phyloP scores from a whole-genome alignment of 495 filamentous ascomycete genomes.

The Polyplosphaeria fusca region DNA sequence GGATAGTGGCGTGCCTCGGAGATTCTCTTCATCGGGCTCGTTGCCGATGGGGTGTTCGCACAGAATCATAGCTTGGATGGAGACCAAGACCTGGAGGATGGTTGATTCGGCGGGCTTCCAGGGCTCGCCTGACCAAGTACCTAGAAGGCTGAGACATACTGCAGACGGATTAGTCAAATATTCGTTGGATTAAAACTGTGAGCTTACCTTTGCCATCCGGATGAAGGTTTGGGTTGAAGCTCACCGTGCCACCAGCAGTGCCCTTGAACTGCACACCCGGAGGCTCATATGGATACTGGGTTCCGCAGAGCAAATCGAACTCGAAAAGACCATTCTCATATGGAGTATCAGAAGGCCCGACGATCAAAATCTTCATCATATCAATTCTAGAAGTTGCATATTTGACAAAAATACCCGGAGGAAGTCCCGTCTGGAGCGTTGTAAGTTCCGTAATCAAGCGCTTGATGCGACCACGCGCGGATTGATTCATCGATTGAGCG shows the following conservation, averaged over 20 bases:
- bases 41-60: conserved; percentile 57
- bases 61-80: conserved; percentile 62
- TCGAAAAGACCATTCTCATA: conserved; percentile 63
- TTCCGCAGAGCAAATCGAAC: conserved; percentile 53
- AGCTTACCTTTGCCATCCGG: conserved; percentile 51
- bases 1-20: conserved; percentile 26
- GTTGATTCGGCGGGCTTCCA: conserved; percentile 56
- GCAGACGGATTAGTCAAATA: too few species aligned
- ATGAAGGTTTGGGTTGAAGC: conserved; percentile 63
- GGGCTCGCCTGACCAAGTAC: conserved; percentile 54
- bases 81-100: conserved; percentile 58
- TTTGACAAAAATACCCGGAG: conserved; percentile 58
- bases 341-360: conserved; percentile 55
- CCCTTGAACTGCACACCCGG: conserved; percentile 53
- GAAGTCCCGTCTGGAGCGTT: conserved; percentile 50
- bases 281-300: conserved; percentile 49
- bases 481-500: conserved; percentile 6
- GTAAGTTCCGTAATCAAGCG: conserved; percentile 53
- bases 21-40: conserved; percentile 50
- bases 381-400: conserved; percentile 53
- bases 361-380: conserved; percentile 57
- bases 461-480: conserved; percentile 46
- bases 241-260: conserved; percentile 45
- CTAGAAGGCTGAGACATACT: conserved; percentile 60
- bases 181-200: too few species aligned